Base-by-base conservation (phyloP, 208 protist species). In the Trypanosoma vivax region DNA sequence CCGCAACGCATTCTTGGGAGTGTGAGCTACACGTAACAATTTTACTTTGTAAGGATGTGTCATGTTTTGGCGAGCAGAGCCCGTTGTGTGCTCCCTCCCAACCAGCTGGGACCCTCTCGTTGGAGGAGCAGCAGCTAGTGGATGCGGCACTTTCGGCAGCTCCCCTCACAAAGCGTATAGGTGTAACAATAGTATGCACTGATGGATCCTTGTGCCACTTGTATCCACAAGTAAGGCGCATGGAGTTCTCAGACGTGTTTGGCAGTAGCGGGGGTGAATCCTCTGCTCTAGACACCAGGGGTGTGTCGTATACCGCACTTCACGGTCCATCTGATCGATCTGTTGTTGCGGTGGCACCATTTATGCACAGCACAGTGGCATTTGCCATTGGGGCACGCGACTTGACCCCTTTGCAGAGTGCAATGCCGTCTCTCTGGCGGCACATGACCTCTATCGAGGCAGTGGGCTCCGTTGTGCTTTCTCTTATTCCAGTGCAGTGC, bases 51-150 rank as follows among this genome's bases (percentile, higher is more conserved):
- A 65, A 58, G 24, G 68, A 85, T 52, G 28, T 39, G 24, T 40
- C 65, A 6, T 41, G 48, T 19, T 76, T 72, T 34, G 80, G 73
- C 7, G 62, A 67, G 28, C 66, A 86, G 27, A 86, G 66, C 33
- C 81, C 81, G 13, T 52, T 90, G 23, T 84, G 81, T 49, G 63
- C 48, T 25, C 74, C 81, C 14, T 70, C 72, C 9, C 79, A 89
- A 48, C 71, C 86, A 9, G 52, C 58, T 0, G 66, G 64, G 21
- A 21, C 73, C 9, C 74, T 88, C 28, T 85, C 81, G 2, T 48
- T 50, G 3, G 75, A 77, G 52, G 86, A 93, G 59, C 76, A 83
- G 72, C 45, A 69, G 31, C 64, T 90, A 0, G 70, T 93, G 3
- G 79, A 83, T 21, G 71, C 72, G 9, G 79, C 90, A 30, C 56